phyloP scores from a whole-genome alignment of 768 basidiomycete species.

The Dioszegia crocea region DNA sequence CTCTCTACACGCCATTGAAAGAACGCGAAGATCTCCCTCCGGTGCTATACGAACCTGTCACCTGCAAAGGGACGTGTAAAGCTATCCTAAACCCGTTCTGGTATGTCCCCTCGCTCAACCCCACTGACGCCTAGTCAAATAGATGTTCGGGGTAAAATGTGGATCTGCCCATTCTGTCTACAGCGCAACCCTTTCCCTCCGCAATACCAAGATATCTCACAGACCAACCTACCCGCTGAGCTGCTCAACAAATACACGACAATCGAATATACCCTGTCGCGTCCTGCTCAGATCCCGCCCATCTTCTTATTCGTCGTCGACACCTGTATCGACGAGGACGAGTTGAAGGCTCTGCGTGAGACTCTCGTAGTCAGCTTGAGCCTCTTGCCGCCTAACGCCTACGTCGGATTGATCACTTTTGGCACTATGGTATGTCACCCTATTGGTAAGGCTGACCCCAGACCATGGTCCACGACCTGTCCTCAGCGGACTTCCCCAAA shows the following conservation, averaged over 20 bases:
- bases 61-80: constrained; percentile 95
- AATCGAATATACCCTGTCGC: constrained; percentile 96
- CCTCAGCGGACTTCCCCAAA: constrained; percentile 91
- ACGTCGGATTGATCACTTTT: constrained; percentile 92
- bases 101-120: constrained; percentile 53
- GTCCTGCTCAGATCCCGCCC: constrained; percentile 86
- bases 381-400: constrained; percentile 84
- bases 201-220: constrained; percentile 97
- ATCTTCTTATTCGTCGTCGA: constrained; percentile 97
- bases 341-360: constrained; percentile 90
- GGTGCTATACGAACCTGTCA: constrained; percentile 95
- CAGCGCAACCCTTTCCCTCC: constrained; percentile 95
- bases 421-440: constrained; percentile 80
- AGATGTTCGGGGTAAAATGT: constrained; percentile 95
- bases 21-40: constrained; percentile 89
- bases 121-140: constrained; percentile 67
- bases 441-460: constrained; percentile 42
- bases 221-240: constrained; percentile 93
- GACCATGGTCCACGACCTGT: constrained; percentile 98
- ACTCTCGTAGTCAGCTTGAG: constrained; percentile 91
- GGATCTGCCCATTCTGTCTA: constrained; percentile 99
- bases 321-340: constrained; percentile 86
- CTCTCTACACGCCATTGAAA: constrained; percentile 93
- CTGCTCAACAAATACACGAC: constrained; percentile 97
- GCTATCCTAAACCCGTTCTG: constrained; percentile 97